Evolutionary conservation across 164 flowering plant species (phyloP).

Genomic region (Vitis riparia): DNA sequence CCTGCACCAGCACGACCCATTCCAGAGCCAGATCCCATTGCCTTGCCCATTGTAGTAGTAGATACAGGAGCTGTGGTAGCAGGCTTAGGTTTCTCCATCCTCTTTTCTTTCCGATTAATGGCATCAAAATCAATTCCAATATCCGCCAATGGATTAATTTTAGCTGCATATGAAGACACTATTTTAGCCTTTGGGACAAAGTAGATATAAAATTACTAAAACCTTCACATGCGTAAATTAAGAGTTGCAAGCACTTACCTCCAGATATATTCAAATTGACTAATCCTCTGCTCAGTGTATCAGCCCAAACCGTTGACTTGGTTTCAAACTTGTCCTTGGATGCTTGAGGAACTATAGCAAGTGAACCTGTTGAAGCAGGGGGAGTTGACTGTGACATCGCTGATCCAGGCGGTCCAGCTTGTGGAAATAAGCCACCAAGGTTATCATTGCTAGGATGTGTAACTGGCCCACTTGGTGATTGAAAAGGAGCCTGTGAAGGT

Average conservation of each 20-base stretch:
- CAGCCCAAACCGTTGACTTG: constrained; percentile 96
- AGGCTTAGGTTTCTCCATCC: constrained; percentile 79
- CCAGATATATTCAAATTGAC: constrained; percentile 96
- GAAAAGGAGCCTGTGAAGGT: constrained; percentile 21
- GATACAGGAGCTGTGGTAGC: constrained; percentile 55
- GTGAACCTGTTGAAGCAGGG: constrained; percentile 34
- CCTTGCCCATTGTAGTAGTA: constrained; percentile 86
- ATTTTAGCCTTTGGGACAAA: not conserved
- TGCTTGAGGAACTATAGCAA: constrained; percentile 53
- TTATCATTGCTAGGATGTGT: constrained; percentile 26
- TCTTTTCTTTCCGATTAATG: constrained; percentile 84
- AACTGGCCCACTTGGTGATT: constrained; percentile 22
- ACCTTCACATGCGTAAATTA: not conserved
- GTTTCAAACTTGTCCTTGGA: constrained; percentile 79
- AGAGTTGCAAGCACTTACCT: constrained; percentile 54
- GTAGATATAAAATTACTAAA: not conserved
- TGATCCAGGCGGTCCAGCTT: constrained; percentile 21
- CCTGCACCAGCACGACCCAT: constrained; percentile 90
- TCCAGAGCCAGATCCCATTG: constrained; percentile 99
- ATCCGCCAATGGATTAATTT: constrained; percentile 86
- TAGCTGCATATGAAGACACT: constrained; percentile 57
- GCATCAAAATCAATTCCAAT: constrained; percentile 98
- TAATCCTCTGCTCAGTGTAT: constrained; percentile 89
- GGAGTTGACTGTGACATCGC: constrained; percentile 30
- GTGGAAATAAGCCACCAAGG: constrained; percentile 31